Conservation (phyloP, 768 basidiomycete species). For the Auriculariales sp. region DNA sequence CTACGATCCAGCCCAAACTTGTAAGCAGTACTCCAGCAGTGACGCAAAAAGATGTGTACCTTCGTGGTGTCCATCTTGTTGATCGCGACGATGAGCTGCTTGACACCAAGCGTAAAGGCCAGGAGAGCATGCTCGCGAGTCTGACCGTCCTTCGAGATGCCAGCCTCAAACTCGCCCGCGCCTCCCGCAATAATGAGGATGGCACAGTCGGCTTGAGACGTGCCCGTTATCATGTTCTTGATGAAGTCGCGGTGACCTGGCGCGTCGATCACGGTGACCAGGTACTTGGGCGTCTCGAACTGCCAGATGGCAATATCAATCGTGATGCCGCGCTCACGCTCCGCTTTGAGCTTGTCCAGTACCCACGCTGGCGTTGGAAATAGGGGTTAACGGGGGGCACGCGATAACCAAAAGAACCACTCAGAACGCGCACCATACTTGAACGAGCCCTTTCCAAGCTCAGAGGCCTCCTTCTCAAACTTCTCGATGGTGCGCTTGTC, state of each 20-base stretch:
- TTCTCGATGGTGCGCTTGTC: slow-evolving; percentile 99
- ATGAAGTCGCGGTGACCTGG: slow-evolving; percentile 99
- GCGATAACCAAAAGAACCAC: background rate
- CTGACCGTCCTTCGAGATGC: slow-evolving; percentile 99
- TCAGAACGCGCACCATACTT: slow-evolving; percentile 62
- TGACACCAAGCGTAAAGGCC: slow-evolving; percentile 99
- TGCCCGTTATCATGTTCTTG: slow-evolving; percentile 99
- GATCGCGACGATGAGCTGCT: slow-evolving; percentile 98
- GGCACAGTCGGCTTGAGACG: slow-evolving; percentile 99
- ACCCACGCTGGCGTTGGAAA: slow-evolving; percentile 68
- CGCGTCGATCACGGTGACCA: slow-evolving; percentile 96
- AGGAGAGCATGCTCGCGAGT: slow-evolving; percentile 99
- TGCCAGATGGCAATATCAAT: slow-evolving; percentile 99
- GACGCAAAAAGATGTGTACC: slow-evolving; percentile 26
- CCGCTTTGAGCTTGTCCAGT: slow-evolving; percentile 99
- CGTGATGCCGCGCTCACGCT: slow-evolving; percentile 99
- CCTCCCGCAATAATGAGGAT: slow-evolving; percentile 98
- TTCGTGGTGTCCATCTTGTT: slow-evolving; percentile 99
- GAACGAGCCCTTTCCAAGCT: slow-evolving; percentile 98
- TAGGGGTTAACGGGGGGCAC: background rate
- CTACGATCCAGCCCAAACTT: slow-evolving; percentile 36
- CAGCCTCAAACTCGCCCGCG: slow-evolving; percentile 99
- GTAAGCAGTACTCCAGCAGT: no score
- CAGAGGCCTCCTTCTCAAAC: slow-evolving; percentile 99
- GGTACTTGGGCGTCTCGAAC: slow-evolving; percentile 98